Evolutionary conservation across 441 rosid genomes (phyloP), one percentile per base, ranked within the genome.

Genomic region (Erodium texanum): DNA sequence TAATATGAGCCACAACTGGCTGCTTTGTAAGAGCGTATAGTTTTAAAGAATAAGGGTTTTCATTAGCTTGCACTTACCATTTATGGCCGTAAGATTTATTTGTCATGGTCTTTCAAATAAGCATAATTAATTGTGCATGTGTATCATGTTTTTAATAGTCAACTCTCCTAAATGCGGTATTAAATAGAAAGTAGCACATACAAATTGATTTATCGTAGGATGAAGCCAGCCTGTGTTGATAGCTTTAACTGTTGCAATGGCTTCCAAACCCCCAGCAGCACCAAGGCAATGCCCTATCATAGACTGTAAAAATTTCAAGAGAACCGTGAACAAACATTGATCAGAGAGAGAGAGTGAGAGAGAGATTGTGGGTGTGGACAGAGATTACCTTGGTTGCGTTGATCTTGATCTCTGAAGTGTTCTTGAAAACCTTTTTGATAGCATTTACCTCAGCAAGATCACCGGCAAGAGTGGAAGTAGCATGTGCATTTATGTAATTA

Each of bases 391-490:
- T 87, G 19, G 88, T 85, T 24, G 86, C 88, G 19, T 87, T 87
- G 88, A 87, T 87, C 76, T 84, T 87, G 1, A 85, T 84, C 79
- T 79, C 87, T 19, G 87, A 82, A 0, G 88, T 82, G 85, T 87
- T 75, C 70, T 82, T 87, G 2, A 87, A 85, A 62, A 84, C 82
- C 76, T 79, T 82, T 76, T 85, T 87, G 24, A 87, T 77, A 3
- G 90, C 88, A 41, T 85, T 87, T 50, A 85, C 86, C 83, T 85
- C 93, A 1, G 88, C 88, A 71, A 87, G 73, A 74, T 87, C 93
- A 23, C 87, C 92, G 0, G 88, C 89, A 15, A 83, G 67, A 19
- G 92, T 87, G 58, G 92, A 87, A 63, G 92, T 87, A 20, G 89
- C 89, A 62, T 85, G 89, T 14, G 92, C 89, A 79, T 87, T 87